Base-by-base conservation (phyloP, 2,329 filamentous ascomycete genomes). In the Claviceps monticola region DNA sequence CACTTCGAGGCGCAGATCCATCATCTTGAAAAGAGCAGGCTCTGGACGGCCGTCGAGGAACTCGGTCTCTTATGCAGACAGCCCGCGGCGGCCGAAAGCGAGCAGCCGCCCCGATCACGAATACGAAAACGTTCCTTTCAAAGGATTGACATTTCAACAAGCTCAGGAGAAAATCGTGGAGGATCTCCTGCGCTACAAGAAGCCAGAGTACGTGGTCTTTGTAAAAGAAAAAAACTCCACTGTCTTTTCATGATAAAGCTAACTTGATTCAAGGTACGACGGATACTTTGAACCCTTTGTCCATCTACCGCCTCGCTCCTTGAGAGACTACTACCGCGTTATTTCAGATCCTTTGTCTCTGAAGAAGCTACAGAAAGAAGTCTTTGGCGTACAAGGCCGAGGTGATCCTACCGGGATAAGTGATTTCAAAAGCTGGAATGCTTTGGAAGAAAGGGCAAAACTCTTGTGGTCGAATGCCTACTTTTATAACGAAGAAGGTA, bases 401-500 rank as follows among this genome's bases (percentile, higher is more conserved):
- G 76, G 78, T 43, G 78, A 80, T 26, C 74, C 79, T 6, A 84
- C 83, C 0, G 77, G 77, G 1, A 60, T 74, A 4, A 81, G 74
- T 48, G 82, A 88, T 47, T 88, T 89, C 67, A 90, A 88, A 64
- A 85, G 73, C 49, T 96, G 90, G 90, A 76, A 82, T 52, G 76
- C 82, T 1, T 88, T 95, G 57, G 88, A 88, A 64, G 82, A 89
- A 51, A 86, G 86, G 61, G 76, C 87, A 13, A 86, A 82, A 60
- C 75, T 87, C 50, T 82, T 96, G 44, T 96, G 90, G 90, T 78
- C 76, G 48, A 96, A 96, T 66, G 88, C 89, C 0, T 85, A 82
- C 61, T 84, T 84, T 54, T 96, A 91, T 72, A 96, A 96, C 58
- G 88, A 95, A 65, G 89, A 95, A 62, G 86, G 84, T 4, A 95